Evolutionary conservation across 495 filamentous ascomycete genomes (phyloP).

Genomic region (Penicillium coprophilum): DNA sequence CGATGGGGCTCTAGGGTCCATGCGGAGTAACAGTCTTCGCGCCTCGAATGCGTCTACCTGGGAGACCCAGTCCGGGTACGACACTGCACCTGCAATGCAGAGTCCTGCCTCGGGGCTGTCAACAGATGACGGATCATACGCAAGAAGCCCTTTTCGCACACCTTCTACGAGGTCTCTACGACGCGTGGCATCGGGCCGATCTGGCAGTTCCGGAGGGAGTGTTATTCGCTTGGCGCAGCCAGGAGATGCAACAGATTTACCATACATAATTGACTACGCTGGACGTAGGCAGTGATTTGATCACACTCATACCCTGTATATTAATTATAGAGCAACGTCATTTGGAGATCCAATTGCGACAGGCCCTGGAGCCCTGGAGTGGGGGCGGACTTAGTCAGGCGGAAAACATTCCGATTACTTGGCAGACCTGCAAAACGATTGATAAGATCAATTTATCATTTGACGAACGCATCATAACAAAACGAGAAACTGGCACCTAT

Average conservation of each 20-base stretch:
- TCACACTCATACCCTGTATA: constrained; percentile 20
- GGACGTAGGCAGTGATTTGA: constrained; percentile 17
- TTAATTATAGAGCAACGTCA: constrained; percentile 18
- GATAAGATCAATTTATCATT: constrained; percentile 29
- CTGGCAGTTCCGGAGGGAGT: constrained; percentile 43
- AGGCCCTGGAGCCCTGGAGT: neutral
- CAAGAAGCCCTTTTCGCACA: constrained; percentile 21
- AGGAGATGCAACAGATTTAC: constrained; percentile 40
- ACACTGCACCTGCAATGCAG: constrained; percentile 32
- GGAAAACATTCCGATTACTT: constrained; percentile 20
- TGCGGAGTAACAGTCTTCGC: constrained; percentile 34
- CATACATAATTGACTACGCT: constrained; percentile 42
- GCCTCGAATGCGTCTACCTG: constrained; percentile 35
- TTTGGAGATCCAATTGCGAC: constrained; percentile 15
- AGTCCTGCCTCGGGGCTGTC: constrained; percentile 21
- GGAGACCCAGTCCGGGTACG: constrained; percentile 34
- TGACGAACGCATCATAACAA: constrained; percentile 10
- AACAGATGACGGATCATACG: constrained; percentile 10
- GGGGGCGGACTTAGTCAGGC: constrained; percentile 29
- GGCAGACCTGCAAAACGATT: constrained; percentile 33
- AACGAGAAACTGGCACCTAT: neutral
- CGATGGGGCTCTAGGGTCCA: constrained; percentile 20
- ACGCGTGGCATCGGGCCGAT: constrained; percentile 37
- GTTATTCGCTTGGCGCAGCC: constrained; percentile 48
- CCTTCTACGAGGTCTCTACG: constrained; percentile 41